Evolutionary conservation across 371 early-diverging fungal genomes (phyloP).

Genomic region (Apophysomyces ossiformis): DNA sequence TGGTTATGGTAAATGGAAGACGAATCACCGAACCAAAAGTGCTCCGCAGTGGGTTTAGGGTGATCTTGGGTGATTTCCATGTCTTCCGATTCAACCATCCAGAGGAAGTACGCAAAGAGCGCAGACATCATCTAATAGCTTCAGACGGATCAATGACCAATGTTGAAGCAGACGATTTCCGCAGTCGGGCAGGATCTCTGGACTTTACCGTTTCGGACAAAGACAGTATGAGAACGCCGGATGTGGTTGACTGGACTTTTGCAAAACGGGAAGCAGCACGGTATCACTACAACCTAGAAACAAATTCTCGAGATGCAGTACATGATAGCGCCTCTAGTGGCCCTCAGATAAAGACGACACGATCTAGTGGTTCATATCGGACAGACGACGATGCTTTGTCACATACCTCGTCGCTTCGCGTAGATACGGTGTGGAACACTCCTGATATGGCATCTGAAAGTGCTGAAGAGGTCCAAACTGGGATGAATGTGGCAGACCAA

Average conservation of each 20-base stretch:
- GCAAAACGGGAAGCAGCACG: constrained; percentile 72
- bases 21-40: constrained; percentile 59
- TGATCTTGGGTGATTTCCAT: constrained; percentile 81
- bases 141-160: neutral
- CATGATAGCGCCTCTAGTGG: constrained; percentile 57
- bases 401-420: neutral
- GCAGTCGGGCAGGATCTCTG: constrained; percentile 21
- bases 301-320: constrained; percentile 44
- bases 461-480: constrained; percentile 26
- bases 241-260: constrained; percentile 73
- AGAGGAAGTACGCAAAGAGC: constrained; percentile 74
- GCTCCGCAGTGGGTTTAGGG: constrained; percentile 74
- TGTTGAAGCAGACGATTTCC: constrained; percentile 8
- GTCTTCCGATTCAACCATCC: constrained; percentile 89
- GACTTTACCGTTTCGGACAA: neutral
- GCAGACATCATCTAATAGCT: constrained; percentile 34
- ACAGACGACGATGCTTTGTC: constrained; percentile 28
- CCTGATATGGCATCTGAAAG: constrained; percentile 9
- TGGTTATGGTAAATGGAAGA: constrained; percentile 78
- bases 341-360: constrained; percentile 40
- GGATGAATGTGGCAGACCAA: constrained; percentile 24
- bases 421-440: constrained; percentile 9
- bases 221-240: constrained; percentile 36
- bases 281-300: constrained; percentile 26
- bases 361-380: constrained; percentile 36